These are phyloP conservation scores for Agapanthus africanus DNA, from an alignment of 106 monocot genomes.

Conservation along the genomic window DNA sequence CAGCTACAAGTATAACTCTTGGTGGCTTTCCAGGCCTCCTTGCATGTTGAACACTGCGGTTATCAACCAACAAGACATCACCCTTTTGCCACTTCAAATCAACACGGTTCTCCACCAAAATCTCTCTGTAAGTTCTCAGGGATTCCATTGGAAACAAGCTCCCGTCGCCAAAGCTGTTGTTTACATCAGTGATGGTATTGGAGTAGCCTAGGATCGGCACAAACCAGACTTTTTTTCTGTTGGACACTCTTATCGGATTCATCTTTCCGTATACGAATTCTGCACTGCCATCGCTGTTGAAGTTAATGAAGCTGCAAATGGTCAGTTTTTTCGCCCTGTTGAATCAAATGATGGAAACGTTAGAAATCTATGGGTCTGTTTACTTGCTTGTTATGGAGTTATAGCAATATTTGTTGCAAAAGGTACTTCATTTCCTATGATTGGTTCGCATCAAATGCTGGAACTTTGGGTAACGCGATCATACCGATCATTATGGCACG, in stretches of 20 bases:
- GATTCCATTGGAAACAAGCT: conserved; percentile 3
- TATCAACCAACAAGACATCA: conserved; percentile 21
- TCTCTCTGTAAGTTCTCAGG: neutral
- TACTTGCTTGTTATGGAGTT: too few relatives aligned
- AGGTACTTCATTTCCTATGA: too few relatives aligned
- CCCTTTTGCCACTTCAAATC: conserved; percentile 23
- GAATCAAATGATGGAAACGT: neutral
- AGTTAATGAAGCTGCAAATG: neutral
- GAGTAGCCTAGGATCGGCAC: conserved; percentile 3
- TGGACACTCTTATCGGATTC: conserved; percentile 15
- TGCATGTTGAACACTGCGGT: conserved; percentile 19
- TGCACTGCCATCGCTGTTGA: conserved; percentile 22
- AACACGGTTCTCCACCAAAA: conserved; percentile 23
- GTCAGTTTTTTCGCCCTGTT: neutral
- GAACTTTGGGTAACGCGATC: neutral
- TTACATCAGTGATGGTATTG: neutral
- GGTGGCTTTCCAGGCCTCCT: conserved; percentile 18
- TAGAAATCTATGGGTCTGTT: neutral
- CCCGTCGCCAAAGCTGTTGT: conserved; percentile 10
- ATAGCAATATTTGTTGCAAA: too few relatives aligned
- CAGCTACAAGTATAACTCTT: conserved; percentile 5
- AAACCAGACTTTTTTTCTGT: conserved; percentile 20
- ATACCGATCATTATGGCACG: too few relatives aligned
- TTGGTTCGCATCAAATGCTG: too few relatives aligned
- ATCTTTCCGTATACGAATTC: conserved; percentile 21